Evolutionary conservation across 1,284 basidiomycete species (phyloP), one percentile per base, ranked within the genome.

Genomic region (Sparassis latifolia): DNA sequence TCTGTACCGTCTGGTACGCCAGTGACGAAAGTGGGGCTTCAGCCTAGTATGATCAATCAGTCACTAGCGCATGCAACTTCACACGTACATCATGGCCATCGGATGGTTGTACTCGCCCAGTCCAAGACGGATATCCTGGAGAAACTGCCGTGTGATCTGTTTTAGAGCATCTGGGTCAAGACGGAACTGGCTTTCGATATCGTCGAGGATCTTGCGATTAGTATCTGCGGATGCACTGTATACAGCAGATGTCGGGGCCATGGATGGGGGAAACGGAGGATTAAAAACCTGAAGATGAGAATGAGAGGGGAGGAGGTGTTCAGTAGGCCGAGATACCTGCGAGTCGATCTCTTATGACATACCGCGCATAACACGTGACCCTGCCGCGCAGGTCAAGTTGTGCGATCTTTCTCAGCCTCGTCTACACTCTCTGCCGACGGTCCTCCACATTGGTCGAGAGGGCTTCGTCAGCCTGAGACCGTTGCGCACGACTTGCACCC

Each of bases 1-100:
- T 97, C 94, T 47, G 84, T 81, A 41, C 94, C 95, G 67, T 94
- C 78, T 44, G 95, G 95, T 29, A 96, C 90, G 51, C 85, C 84
- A 29, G 88, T 91, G 35, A 97, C 90, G 68, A 91, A 97, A 10
- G 89, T 88, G 9, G 93, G 93, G 61, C 87, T 89, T 58, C 3
- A 54, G 50, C 55, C 9, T 48, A 52, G 45, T 56, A 50, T 55
- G n/a, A 47, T 10, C 37, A 49, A 47, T 63, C 37, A 60, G 45
- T 44, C 31, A 32, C 30, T 29, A 37, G 28, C 54, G 29, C 28
- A 46, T 41, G 41, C 47, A 33, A 39, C 2, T 40, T 20, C 41
- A 37, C 42, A 65, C 79, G 54, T 58, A 87, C 87, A 96, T 92
- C 89, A 95, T 95, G 10, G 91, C 91, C 80, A 93, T 87, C 46